Evolutionary conservation across 805 yeast species (phyloP), one percentile per base, ranked within the genome.

Genomic region (Candida ascalaphidarum): DNA sequence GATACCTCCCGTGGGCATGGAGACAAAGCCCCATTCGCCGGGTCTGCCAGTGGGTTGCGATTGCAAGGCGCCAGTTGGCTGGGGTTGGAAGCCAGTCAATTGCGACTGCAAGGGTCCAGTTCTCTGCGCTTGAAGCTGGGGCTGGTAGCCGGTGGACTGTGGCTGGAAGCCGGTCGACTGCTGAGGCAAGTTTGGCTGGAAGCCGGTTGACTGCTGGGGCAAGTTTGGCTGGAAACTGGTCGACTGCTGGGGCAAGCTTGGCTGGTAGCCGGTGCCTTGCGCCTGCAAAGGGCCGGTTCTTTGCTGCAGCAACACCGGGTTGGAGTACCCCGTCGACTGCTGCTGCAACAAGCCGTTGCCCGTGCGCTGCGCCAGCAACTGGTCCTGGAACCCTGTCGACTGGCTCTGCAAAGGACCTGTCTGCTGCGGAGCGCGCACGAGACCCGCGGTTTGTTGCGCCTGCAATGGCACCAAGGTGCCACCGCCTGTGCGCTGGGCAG

Each of bases 21-120:
- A 66, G 24, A 76, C 77, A 59, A 80, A 76, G 4, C 88, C 85
- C 88, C 88, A 78, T 50, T 80, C 76, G 14, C 88, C 88, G 0
- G 86, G 88, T 37, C 57, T 65, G 5, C 88, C 88, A 0, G 81
- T 72, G 8, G 62, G 65, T 36, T 72, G 77, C 4, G 74, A 58
- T 35, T 65, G 72, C 19, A 69, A 50, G 8, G 35, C 30, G 2
- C 71, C 68, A 1, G 70, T 64, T 20, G 50, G 57, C 39, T 65
- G 71, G 1, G 68, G 50, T 37, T 52, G 53, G 22, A 62, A 43
- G 0, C 60, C 61, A 3, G 64, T 54, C n/a, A 32, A 32, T 32
- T 55, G 61, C 13, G 44, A 11, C 16, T 22, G 24, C 11, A 15
- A 15, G 2, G 61, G 55, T 2, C 67, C 67, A 5, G 66, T 60